Conservation (phyloP, 192 early-diverging fungal genomes). For the Backusella liffmaniae region DNA sequence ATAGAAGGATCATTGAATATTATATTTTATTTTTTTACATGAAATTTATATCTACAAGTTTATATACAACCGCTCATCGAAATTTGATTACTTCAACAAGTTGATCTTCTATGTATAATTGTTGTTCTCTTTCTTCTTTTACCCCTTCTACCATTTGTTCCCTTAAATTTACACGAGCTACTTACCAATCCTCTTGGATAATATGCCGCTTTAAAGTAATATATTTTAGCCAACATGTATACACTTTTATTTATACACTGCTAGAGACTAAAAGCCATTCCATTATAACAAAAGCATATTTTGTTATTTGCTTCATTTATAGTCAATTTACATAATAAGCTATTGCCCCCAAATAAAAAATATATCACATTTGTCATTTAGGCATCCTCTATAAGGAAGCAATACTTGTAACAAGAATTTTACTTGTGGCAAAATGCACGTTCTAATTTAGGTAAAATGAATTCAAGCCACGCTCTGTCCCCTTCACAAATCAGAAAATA, state of each 20-base stretch:
- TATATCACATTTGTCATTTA: background rate
- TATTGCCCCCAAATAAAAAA: background rate
- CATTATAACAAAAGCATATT: background rate
- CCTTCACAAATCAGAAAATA: conserved; percentile 3
- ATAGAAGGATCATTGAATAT: background rate
- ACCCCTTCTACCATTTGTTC: background rate
- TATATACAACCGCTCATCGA: background rate
- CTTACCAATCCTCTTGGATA: background rate
- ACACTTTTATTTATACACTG: background rate
- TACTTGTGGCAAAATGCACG: background rate
- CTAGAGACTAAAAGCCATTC: background rate
- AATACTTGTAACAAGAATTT: background rate
- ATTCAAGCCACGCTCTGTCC: conserved; percentile 1
- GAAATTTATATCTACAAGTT: background rate
- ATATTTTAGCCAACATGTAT: background rate
- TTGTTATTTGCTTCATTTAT: background rate
- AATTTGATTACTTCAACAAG: background rate
- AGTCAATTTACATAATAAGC: background rate
- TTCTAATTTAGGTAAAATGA: background rate
- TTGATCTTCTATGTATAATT: background rate
- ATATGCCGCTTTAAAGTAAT: background rate
- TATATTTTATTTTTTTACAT: background rate
- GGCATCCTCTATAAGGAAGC: background rate
- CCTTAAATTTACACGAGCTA: background rate
- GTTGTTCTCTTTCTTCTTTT: background rate